Base-by-base conservation (phyloP, 179 eudicot species). In the Carnegiea gigantea region DNA sequence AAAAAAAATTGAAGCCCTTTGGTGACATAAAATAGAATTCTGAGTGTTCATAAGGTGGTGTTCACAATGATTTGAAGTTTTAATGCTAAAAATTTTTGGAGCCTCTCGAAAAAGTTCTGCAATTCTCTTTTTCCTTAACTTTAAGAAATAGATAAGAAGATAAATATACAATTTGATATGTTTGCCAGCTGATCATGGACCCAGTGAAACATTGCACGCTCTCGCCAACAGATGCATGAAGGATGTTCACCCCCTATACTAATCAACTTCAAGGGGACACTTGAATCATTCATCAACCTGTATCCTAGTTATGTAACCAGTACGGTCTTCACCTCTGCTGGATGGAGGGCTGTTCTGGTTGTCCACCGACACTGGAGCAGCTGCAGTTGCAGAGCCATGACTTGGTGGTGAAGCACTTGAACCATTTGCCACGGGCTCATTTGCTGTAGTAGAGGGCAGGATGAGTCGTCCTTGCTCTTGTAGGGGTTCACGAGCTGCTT, bases 401-500 rank as follows among this genome's bases (percentile, higher is more conserved):
- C 30, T 72, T 53, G 78, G 75, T 28, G 81, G 21, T 24, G 65
- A 33, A 73, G 14, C 73, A 59, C 79, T 65, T 30, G 72, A 60
- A 82, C 75, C 86, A 57, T 38, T 79, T 10, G 64, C 30, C 44
- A 65, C 83, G 76, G 86, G 48, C 80, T 48, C 83, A 53, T 83
- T 76, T 10, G 46, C 70, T 14, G 81, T 17, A 43, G 70, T 74
- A 46, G 90, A 44, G 26, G 75, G 88, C 26, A 89, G 76, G 73
- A 82, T 65, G 33, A 88, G 84, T 30, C 91, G 80, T 51, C 92
- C 92, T 86, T 83, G 90, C 54, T 83, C 92, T 85, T 87, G 91
- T 83, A 91, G 67, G 53, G 98, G 89, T 87, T 94, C 98, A 9
- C 88, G 90, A 26, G 97, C 95, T 46, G 98, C 99, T 84, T 87